These are phyloP conservation scores for Marvania coccoides DNA, from an alignment of 139 green algal genomes.

Conservation along the genomic window DNA sequence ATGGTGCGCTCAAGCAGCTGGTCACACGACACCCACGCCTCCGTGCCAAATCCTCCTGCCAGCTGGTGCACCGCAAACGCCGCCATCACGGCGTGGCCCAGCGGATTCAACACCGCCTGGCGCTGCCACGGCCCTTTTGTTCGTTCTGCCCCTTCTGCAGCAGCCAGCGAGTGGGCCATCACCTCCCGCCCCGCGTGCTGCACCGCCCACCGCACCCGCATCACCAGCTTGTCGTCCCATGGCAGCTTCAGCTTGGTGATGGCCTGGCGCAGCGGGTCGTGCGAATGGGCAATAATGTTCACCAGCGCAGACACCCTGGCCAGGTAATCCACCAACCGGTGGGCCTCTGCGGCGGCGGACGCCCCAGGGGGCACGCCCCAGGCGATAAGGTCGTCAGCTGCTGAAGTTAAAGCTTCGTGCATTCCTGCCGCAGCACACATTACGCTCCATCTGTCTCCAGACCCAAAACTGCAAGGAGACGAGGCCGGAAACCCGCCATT, in stretches of 20 bases:
- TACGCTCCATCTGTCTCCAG: neutral
- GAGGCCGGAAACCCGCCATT: neutral
- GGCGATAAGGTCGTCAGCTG: neutral
- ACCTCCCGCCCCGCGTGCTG: constrained; percentile 24
- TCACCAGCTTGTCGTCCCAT: constrained; percentile 30
- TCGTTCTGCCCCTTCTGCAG: neutral
- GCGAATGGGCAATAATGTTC: neutral
- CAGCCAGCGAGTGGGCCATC: constrained; percentile 25
- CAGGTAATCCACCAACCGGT: constrained; percentile 13
- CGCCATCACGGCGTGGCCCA: constrained; percentile 25
- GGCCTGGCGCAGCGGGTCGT: constrained; percentile 11
- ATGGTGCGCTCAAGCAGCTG: constrained; percentile 26
- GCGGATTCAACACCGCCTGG: constrained; percentile 23
- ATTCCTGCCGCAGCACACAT: constrained; percentile 1
- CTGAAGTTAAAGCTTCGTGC: neutral
- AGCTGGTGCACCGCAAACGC: constrained; percentile 45
- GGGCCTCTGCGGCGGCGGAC: constrained; percentile 2
- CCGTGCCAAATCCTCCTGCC: constrained; percentile 31
- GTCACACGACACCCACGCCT: constrained; percentile 9
- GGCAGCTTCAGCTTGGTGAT: constrained; percentile 27
- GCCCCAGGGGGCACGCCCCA: neutral
- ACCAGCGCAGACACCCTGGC: neutral
- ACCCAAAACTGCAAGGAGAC: neutral
- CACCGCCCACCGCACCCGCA: constrained; percentile 14
- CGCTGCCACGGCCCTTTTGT: constrained; percentile 21